Conservation (phyloP, 768 basidiomycete genomes). For the Tylopilus intermedius region DNA sequence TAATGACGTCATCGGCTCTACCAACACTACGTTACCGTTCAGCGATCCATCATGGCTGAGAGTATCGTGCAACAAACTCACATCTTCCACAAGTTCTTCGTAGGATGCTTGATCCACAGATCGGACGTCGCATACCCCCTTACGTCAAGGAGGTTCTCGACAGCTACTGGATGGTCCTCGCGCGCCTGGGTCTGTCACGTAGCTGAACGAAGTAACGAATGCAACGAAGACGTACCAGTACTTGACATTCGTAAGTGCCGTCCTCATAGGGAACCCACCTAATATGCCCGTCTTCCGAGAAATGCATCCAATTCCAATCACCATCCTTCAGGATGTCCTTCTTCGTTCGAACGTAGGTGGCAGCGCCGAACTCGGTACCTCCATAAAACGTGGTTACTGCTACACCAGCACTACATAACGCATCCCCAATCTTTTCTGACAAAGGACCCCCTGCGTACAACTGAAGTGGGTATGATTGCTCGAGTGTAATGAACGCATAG, state of each 20-base stretch:
- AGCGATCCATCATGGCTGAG: background rate
- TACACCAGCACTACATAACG: background rate
- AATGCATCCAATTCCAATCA: background rate
- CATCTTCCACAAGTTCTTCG: background rate
- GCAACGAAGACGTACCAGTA: background rate
- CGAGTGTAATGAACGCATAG: too few species aligned
- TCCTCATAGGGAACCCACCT: background rate
- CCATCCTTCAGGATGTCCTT: background rate
- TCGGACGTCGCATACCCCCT: background rate
- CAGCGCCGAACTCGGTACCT: background rate
- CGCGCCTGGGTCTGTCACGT: background rate
- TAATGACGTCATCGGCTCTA: background rate
- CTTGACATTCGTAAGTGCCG: background rate
- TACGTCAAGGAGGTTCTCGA: background rate
- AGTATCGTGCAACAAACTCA: background rate
- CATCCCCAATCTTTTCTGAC: background rate
- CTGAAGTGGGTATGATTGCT: background rate
- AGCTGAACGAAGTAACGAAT: background rate
- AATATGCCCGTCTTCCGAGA: background rate
- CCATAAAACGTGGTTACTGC: background rate
- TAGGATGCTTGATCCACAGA: background rate
- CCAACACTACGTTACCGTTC: background rate
- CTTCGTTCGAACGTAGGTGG: background rate
- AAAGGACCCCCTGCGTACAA: background rate
- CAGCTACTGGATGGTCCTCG: background rate